phyloP scores from a whole-genome alignment of 805 yeast genomes.

The Barnettozyma populi region DNA sequence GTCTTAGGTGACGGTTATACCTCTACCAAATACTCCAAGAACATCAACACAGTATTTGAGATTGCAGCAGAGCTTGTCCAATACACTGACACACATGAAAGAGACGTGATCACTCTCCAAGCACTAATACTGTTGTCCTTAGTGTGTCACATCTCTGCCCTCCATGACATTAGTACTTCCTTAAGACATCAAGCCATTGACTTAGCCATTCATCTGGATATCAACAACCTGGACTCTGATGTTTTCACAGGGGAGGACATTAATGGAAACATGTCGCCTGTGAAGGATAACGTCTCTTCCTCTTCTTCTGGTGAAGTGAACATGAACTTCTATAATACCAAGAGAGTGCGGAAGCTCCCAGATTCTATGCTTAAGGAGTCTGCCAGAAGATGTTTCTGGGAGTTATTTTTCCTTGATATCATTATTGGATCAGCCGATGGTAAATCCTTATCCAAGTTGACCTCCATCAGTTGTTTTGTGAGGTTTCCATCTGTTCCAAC shows the following conservation, averaged over 20 bases:
- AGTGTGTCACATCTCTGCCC: slow-evolving; percentile 45
- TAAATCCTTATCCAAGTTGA: slow-evolving; percentile 34
- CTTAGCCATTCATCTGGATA: slow-evolving; percentile 31
- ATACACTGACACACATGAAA: slow-evolving; percentile 24
- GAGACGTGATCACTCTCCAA: slow-evolving; percentile 42
- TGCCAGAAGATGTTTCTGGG: slow-evolving; percentile 47
- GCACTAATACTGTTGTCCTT: slow-evolving; percentile 36
- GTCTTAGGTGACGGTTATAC: slow-evolving; percentile 45
- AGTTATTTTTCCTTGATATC: slow-evolving; percentile 45
- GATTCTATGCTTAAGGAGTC: slow-evolving; percentile 20
- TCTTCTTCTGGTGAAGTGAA: slow-evolving; percentile 18
- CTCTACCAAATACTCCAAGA: slow-evolving; percentile 30
- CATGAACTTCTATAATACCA: slow-evolving; percentile 21
- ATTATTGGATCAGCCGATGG: slow-evolving; percentile 53
- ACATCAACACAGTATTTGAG: slow-evolving; percentile 36
- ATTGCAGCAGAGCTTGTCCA: slow-evolving; percentile 29
- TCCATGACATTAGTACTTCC: slow-evolving; percentile 40
- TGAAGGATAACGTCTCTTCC: slow-evolving; percentile 6
- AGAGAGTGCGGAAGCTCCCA: slow-evolving; percentile 19
- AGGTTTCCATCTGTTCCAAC: slow-evolving; percentile 36
- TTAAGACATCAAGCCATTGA: slow-evolving; percentile 39
- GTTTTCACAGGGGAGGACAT: slow-evolving; percentile 19
- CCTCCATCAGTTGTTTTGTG: slow-evolving; percentile 31
- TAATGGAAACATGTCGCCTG: slow-evolving; percentile 17
- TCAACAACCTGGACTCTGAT: slow-evolving; percentile 35